Conservation (phyloP, 208 protist genomes). For the Trypanosoma cruzi region DNA sequence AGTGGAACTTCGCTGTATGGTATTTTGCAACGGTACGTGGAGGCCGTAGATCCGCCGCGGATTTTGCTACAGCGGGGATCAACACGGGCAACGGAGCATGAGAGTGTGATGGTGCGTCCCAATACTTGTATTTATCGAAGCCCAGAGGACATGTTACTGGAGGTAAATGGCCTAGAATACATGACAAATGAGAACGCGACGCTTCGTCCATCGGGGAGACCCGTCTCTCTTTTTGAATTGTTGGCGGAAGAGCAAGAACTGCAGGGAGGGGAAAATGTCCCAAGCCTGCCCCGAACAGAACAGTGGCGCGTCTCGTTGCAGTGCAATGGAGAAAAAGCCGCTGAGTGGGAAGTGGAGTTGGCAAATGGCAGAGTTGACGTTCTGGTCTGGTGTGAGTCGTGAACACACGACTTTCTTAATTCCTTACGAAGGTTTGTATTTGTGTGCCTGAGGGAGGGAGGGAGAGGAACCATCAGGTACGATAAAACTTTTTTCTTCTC, state of each 20-base stretch:
- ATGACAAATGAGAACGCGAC: not conserved
- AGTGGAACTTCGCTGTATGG: slow-evolving; percentile 26
- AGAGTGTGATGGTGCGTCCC: slow-evolving; percentile 20
- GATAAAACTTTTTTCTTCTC: too few species aligned
- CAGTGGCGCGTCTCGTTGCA: slow-evolving; percentile 16
- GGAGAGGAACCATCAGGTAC: too few species aligned
- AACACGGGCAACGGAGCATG: not conserved
- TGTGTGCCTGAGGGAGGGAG: not conserved
- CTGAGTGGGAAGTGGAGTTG: slow-evolving; percentile 26
- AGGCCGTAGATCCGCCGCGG: slow-evolving; percentile 6
- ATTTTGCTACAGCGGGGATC: slow-evolving; percentile 4
- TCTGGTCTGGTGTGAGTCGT: slow-evolving; percentile 27
- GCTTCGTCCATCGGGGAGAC: slow-evolving; percentile 21
- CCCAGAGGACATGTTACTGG: slow-evolving; percentile 36
- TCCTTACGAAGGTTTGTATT: not conserved
- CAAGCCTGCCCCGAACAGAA: slow-evolving; percentile 1
- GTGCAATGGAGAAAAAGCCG: slow-evolving; percentile 1
- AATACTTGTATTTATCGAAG: slow-evolving; percentile 26
- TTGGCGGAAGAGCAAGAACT: slow-evolving; percentile 34
- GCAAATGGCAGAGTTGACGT: slow-evolving; percentile 20
- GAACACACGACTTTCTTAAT: not conserved
- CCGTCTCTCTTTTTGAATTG: slow-evolving; percentile 39
- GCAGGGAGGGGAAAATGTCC: not conserved
- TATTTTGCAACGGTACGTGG: slow-evolving; percentile 30
- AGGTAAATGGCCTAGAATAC: slow-evolving; percentile 31